Conservation (phyloP, 2,329 filamentous ascomycete genomes). For the Colletotrichum sp. region DNA sequence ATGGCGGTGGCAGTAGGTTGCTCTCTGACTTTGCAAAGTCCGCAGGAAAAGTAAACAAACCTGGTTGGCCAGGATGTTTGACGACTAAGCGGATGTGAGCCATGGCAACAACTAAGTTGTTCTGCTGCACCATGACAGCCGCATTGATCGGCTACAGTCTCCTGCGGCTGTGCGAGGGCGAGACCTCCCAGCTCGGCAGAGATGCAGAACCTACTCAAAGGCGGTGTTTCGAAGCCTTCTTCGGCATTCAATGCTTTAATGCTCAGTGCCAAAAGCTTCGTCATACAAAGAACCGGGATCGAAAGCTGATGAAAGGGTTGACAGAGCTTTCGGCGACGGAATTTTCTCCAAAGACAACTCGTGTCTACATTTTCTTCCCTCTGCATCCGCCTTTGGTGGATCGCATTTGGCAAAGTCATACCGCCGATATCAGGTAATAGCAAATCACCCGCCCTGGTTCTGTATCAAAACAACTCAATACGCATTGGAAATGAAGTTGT, state of each 20-base stretch:
- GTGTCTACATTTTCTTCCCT: not conserved
- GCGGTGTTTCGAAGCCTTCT: not conserved
- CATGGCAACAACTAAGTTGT: accelerated
- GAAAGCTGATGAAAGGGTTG: not conserved
- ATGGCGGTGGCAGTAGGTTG: not conserved
- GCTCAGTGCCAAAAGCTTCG: not conserved
- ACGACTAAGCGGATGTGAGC: not conserved
- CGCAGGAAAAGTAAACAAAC: not conserved
- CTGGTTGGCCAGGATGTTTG: not conserved
- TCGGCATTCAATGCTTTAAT: not conserved
- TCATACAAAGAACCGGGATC: not conserved
- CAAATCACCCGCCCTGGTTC: not conserved
- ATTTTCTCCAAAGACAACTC: not conserved
- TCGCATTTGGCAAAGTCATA: too few species aligned
- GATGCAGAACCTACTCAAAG: not conserved
- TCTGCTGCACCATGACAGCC: not conserved
- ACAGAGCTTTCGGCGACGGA: not conserved
- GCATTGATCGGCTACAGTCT: not conserved
- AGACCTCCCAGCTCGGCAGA: not conserved
- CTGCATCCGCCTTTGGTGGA: not conserved
- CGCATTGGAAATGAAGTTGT: accelerated
- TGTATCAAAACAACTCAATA: not conserved
- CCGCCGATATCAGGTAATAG: not conserved
- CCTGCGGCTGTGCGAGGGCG: not conserved
- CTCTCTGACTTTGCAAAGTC: not conserved